Percentiles rank a stretch among this genome's conserved stretches.
phyloP scores from a whole-genome alignment of 306 rosid species.

The Arachis stenosperma region DNA sequence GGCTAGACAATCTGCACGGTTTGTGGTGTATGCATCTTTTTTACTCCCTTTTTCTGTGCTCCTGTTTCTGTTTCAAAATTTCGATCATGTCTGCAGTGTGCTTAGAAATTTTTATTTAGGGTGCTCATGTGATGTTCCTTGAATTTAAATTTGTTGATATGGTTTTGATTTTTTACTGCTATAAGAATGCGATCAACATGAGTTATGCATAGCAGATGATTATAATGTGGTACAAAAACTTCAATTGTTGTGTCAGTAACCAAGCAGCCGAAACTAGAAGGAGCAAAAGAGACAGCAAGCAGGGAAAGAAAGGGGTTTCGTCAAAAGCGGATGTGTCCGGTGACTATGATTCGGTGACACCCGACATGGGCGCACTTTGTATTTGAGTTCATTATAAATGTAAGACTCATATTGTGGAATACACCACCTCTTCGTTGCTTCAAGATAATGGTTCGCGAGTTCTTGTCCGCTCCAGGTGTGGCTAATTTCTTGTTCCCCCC shows the following conservation, averaged over 20 bases:
- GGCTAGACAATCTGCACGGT: constrained; percentile 58
- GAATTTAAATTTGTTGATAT: constrained; percentile 29
- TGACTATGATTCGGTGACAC: constrained; percentile 54
- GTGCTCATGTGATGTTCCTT: constrained; percentile 15
- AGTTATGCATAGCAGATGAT: constrained; percentile 12
- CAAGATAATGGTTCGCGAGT: constrained; percentile 22
- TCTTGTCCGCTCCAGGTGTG: constrained; percentile 30
- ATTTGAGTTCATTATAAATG: constrained; percentile 56
- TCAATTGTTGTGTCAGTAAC: constrained; percentile 52
- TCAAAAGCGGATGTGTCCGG: constrained; percentile 41
- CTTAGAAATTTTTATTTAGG: not conserved
- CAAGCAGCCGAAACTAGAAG: constrained; percentile 57
- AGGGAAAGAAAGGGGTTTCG: constrained; percentile 55
- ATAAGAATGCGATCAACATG: constrained; percentile 18
- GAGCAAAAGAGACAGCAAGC: constrained; percentile 60
- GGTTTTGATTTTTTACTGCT: not conserved
- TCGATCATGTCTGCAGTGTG: constrained; percentile 3
- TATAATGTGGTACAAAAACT: constrained; percentile 17
- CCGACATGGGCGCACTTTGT: constrained; percentile 86
- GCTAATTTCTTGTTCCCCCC: constrained; percentile 25
- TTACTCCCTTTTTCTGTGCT: constrained; percentile 6
- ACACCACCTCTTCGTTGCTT: constrained; percentile 13
- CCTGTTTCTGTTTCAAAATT: constrained; percentile 24
- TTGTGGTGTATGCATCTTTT: constrained; percentile 55
- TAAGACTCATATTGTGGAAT: constrained; percentile 29